These are phyloP conservation scores for Talaromyces wortmannii DNA, from an alignment of 495 filamentous ascomycete species.

Conservation along the genomic window DNA sequence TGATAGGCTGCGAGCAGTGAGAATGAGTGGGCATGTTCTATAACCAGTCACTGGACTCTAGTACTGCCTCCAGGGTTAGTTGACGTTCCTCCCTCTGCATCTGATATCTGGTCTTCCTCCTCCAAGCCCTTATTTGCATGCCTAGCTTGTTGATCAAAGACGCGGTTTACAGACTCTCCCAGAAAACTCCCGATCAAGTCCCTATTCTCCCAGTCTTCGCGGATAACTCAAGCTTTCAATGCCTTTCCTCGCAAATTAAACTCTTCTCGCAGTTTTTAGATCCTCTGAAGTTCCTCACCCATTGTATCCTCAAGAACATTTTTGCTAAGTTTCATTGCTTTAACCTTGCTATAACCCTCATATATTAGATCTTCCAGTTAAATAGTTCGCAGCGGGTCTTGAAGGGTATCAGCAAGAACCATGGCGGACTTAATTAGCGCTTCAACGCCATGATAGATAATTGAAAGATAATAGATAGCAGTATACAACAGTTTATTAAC, in stretches of 20 bases:
- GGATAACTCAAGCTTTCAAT: conserved; percentile 14
- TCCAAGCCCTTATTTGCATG: neutral
- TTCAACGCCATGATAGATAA: conserved; percentile 17
- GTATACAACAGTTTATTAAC: conserved; percentile 23
- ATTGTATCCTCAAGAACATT: conserved; percentile 25
- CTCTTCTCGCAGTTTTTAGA: conserved; percentile 20
- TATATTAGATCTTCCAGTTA: conserved; percentile 25
- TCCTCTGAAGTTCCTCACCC: conserved; percentile 17
- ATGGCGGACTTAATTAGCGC: conserved; percentile 21
- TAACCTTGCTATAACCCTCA: conserved; percentile 25
- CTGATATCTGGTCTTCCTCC: neutral
- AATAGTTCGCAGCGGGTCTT: conserved; percentile 18
- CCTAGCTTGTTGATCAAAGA: conserved; percentile 8
- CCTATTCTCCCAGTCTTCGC: conserved; percentile 23
- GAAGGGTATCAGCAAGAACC: conserved; percentile 17
- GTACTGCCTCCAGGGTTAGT: neutral
- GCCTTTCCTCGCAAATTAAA: conserved; percentile 23
- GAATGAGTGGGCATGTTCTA: too few species aligned
- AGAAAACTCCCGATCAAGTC: conserved; percentile 22
- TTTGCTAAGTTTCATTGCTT: conserved; percentile 32
- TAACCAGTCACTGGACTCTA: too few species aligned
- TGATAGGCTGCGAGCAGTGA: too few species aligned
- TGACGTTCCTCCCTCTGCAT: neutral
- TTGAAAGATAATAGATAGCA: conserved; percentile 26
- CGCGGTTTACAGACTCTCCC: conserved; percentile 20